A percentile compares a stretch with the other conserved stretches of the same genome.
These are phyloP conservation scores for Podila epicladia DNA, from an alignment of 192 early-diverging fungal genomes.

Conservation along the genomic window DNA sequence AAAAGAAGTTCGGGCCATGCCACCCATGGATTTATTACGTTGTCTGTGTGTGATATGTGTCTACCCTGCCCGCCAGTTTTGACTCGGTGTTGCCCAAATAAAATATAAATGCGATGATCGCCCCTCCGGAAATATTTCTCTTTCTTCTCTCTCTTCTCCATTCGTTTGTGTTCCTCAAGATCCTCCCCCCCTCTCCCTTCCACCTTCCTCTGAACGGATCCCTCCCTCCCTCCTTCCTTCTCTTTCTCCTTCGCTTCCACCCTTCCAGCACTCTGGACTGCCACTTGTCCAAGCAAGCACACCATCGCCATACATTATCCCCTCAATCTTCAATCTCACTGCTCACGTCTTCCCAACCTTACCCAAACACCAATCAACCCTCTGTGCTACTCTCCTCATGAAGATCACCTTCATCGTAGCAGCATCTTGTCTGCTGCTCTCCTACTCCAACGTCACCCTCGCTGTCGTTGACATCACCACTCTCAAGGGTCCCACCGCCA, in stretches of 20 bases:
- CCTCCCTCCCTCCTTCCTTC: background rate
- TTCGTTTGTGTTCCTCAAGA: too few relatives aligned
- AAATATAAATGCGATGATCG: too few relatives aligned
- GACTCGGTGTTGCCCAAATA: too few relatives aligned
- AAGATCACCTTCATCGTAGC: background rate
- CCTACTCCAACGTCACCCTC: background rate
- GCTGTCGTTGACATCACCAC: conserved; percentile 2
- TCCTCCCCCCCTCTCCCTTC: too few relatives aligned
- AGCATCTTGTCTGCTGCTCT: background rate
- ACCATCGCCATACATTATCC: background rate
- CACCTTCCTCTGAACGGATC: background rate
- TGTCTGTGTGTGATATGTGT: too few relatives aligned
- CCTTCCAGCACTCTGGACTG: background rate
- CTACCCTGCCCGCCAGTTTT: too few relatives aligned
- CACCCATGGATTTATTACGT: too few relatives aligned
- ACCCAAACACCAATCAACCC: background rate
- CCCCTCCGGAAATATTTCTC: too few relatives aligned
- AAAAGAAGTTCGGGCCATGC: too few relatives aligned
- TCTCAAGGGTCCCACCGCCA: conserved; percentile 10
- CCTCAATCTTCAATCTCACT: background rate
- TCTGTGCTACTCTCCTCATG: background rate
- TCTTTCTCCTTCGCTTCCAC: background rate
- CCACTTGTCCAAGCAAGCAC: background rate
- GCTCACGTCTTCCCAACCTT: background rate
- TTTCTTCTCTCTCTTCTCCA: too few relatives aligned